These are phyloP conservation scores for Jackrogersella multiformis DNA, from an alignment of 495 filamentous ascomycete species.

Conservation along the genomic window DNA sequence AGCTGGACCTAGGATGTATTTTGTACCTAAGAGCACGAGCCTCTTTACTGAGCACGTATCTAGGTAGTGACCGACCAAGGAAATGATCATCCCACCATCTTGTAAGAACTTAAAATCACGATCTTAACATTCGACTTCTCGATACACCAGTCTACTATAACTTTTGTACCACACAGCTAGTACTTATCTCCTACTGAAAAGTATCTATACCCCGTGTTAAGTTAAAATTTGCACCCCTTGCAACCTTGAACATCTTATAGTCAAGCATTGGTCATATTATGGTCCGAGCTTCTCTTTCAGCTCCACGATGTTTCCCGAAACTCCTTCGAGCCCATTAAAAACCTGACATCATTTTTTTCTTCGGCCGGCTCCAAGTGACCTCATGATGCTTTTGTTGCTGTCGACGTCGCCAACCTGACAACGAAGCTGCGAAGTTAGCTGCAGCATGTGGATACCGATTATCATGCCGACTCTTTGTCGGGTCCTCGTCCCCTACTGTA, in stretches of 20 bases:
- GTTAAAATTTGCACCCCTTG: constrained; percentile 17
- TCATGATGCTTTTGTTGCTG: constrained; percentile 33
- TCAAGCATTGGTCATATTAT: constrained; percentile 22
- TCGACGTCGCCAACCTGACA: constrained; percentile 10
- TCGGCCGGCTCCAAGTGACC: constrained; percentile 38
- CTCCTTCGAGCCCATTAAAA: constrained; percentile 11
- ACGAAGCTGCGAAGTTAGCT: neutral
- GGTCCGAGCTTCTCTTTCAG: constrained; percentile 22
- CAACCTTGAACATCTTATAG: neutral
- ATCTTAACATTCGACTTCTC: neutral
- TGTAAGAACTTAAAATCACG: constrained; percentile 10
- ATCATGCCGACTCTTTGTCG: constrained; percentile 2
- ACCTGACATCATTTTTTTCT: constrained; percentile 37
- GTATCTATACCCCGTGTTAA: constrained; percentile 16
- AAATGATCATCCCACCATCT: constrained; percentile 37
- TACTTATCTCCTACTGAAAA: neutral
- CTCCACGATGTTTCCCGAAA: constrained; percentile 39
- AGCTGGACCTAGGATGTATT: neutral
- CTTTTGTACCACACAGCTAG: neutral
- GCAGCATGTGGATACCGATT: neutral
- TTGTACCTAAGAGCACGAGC: constrained; percentile 29
- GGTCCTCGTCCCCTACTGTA: constrained; percentile 1
- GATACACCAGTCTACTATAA: neutral
- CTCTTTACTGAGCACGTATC: too few species aligned
- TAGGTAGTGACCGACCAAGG: constrained; percentile 8